Evolutionary conservation across 176 grass and related monocot species (phyloP).

Genomic region (Puccinellia tenuiflora): DNA sequence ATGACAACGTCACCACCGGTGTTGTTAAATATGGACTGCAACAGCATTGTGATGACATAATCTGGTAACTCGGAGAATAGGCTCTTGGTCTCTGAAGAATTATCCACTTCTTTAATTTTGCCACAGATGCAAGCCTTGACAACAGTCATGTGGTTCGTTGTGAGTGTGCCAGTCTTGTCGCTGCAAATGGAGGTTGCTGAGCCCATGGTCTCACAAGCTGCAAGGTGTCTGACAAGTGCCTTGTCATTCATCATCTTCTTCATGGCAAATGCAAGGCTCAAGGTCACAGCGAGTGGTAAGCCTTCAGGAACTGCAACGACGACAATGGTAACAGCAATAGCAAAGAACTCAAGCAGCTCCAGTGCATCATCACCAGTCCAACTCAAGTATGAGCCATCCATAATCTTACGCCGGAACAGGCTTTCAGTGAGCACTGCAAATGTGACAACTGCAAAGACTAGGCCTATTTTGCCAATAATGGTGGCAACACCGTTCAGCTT

Average conservation of each 20-base stretch:
- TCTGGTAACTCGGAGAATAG: conserved; percentile 52
- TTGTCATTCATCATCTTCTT: conserved; percentile 99
- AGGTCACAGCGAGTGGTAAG: conserved; percentile 79
- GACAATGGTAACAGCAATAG: conserved; percentile 87
- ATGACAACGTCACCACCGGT: conserved; percentile 79
- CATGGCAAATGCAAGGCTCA: conserved; percentile 98
- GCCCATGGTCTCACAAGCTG: conserved; percentile 95
- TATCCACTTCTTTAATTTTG: conserved; percentile 54
- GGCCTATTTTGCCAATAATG: conserved; percentile 91
- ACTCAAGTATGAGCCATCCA: conserved; percentile 53
- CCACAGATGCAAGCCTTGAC: conserved; percentile 93
- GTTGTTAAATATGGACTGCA: conserved; percentile 88
- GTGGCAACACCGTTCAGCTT: conserved; percentile 92
- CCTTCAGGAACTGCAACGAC: conserved; percentile 93
- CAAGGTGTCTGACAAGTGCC: conserved; percentile 83
- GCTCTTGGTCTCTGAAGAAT: conserved; percentile 30
- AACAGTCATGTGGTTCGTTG: conserved; percentile 93
- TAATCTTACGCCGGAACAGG: conserved; percentile 61
- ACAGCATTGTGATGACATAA: conserved; percentile 48
- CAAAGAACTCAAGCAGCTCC: conserved; percentile 85
- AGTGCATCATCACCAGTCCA: conserved; percentile 85
- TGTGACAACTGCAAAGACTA: conserved; percentile 81
- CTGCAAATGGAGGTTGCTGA: conserved; percentile 90
- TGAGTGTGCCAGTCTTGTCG: conserved; percentile 93
- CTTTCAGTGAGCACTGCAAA: conserved; percentile 81